A percentile compares a stretch with the other conserved stretches of the same genome.
Evolutionary conservation across 441 rosid genomes (phyloP).

Genomic region (Kokia cookei): DNA sequence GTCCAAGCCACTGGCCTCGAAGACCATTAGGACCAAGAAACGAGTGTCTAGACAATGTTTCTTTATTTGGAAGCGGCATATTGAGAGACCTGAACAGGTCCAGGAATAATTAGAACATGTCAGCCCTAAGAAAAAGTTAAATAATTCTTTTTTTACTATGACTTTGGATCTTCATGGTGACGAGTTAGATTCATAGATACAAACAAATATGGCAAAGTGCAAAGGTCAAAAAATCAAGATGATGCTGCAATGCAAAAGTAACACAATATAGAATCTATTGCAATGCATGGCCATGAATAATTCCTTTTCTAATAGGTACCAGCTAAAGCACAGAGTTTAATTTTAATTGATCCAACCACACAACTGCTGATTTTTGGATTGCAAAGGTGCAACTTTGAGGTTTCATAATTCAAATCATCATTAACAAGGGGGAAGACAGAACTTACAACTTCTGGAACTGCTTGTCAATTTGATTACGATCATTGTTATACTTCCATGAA

Average conservation of each 20-base stretch:
- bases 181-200: neutral
- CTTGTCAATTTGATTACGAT: slow-evolving; percentile 48
- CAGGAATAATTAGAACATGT: neutral
- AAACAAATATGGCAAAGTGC: neutral
- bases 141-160: neutral
- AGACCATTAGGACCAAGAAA: slow-evolving; percentile 93
- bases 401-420: slow-evolving; percentile 3
- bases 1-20: slow-evolving; percentile 79
- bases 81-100: slow-evolving; percentile 59
- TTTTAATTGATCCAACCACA: neutral
- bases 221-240: slow-evolving; percentile 2
- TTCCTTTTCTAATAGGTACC: neutral
- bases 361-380: neutral
- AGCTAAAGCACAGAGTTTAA: neutral
- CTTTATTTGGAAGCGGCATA: slow-evolving; percentile 73
- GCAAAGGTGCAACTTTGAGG: neutral
- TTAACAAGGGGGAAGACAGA: neutral
- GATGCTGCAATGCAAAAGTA: neutral
- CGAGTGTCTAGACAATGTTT: slow-evolving; percentile 92
- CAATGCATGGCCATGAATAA: neutral
- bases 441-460: slow-evolving; percentile 83
- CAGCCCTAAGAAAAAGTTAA: neutral
- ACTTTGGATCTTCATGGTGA: neutral
- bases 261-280: neutral
- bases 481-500: slow-evolving; percentile 42